Base-by-base conservation (phyloP, 2,329 filamentous ascomycete genomes). In the Phaeosphaeriaceae sp. region DNA sequence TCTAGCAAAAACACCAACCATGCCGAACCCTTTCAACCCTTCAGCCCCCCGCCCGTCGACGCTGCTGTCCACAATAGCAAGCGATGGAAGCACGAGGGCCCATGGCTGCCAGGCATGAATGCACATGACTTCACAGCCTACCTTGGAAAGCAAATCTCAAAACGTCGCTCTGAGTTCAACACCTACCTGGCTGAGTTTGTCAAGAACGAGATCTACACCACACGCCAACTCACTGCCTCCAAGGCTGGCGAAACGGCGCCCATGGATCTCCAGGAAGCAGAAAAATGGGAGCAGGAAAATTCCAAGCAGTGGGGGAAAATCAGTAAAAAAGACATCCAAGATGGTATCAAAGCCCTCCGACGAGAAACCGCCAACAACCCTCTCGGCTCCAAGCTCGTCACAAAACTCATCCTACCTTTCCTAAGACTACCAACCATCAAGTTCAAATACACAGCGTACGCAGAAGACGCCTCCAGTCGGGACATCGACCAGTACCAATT, bases 81-180 rank as follows among this genome's bases (percentile, higher is more conserved):
- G 33, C 75, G 82, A 64, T 86, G 82, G 78, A 82, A 83, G 64
- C 81, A 80, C 58, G 74, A 78, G 26, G 83, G 83, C 0, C 83
- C 83, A n/a, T 85, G 79, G 77, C 68, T 86, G 23, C 77, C 79
- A 12, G 79, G 79, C 12, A 79, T 84, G 74, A 78, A 78, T 26
- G 76, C 82, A 48, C 74, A 77, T 17, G 80, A 85, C 53, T 86
- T 87, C 61, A 67, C 78, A 37, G 60, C 64, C 1, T 86, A 80
- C 54, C 48, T 86, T 20, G 43, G 34, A 49, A 73, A 77, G 29
- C 64, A 77, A 50, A 70, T 81, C 3, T 71, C 75, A 2, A 63
- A 65, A 13, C 71, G 74, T 23, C 60, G 58, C 28, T 23, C 33
- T 6, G 64, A 71, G 40, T 74, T 74, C 64, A 58, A 64, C 43